A percentile compares a stretch with the other conserved stretches of the same genome.
These are phyloP conservation scores for Candida sp. DNA, from an alignment of 1,139 yeast species.

Conservation along the genomic window DNA sequence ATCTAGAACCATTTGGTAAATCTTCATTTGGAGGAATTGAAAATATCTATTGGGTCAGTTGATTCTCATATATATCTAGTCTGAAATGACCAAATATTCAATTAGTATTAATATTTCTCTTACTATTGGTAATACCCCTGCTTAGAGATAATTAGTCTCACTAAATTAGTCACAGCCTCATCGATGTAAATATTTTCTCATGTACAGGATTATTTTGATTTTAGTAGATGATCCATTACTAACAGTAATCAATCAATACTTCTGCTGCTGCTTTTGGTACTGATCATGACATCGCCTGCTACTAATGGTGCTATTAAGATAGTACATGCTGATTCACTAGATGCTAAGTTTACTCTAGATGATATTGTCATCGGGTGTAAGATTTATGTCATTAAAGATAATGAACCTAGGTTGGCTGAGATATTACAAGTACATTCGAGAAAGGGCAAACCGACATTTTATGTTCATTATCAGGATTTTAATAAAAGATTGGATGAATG, in stretches of 20 bases:
- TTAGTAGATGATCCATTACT: background rate
- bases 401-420: conserved; percentile 78
- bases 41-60: no score
- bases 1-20: no score
- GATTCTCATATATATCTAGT: no score
- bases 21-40: no score
- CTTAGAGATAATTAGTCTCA: no score
- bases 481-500: conserved; percentile 92
- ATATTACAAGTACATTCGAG: conserved; percentile 73
- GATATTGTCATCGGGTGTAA: conserved; percentile 73
- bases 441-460: conserved; percentile 76
- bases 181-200: background rate
- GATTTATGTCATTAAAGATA: conserved; percentile 78
- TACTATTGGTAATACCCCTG: no score
- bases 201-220: background rate
- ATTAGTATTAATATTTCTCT: no score
- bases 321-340: conserved; percentile 6
- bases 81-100: no score
- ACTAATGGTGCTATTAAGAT: conserved; percentile 3
- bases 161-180: background rate
- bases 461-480: conserved; percentile 92
- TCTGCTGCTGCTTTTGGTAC: no score
- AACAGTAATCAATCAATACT: no score
- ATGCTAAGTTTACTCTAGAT: conserved; percentile 27
- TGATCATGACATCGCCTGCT: background rate